phyloP scores from a whole-genome alignment of 805 yeast species.

The Candida patagonica region DNA sequence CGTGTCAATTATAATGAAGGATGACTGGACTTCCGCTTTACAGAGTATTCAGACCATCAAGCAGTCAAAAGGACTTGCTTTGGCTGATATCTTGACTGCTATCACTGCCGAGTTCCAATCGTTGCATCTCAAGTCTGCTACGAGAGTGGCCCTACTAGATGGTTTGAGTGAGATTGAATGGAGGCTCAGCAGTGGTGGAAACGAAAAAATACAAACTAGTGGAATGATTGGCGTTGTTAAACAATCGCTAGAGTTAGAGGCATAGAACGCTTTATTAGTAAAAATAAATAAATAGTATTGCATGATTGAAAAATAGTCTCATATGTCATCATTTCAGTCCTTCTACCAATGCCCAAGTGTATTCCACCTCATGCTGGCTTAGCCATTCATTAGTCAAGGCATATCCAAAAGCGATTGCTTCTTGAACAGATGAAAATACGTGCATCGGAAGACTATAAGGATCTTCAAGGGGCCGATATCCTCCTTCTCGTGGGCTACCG shows the following conservation, averaged over 20 bases:
- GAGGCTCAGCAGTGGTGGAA: conserved; percentile 86
- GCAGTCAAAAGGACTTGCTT: conserved; percentile 71
- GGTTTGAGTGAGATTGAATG: conserved; percentile 85
- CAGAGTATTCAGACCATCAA: conserved; percentile 59
- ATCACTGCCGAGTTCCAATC: conserved; percentile 59
- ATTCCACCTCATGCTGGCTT: conserved; percentile 19
- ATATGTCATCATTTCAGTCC: conserved; percentile 7
- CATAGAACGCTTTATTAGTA: conserved; percentile 3
- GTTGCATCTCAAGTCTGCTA: conserved; percentile 53
- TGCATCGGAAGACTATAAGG: conserved; percentile 30
- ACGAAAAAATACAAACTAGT: conserved; percentile 79
- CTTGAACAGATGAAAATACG: conserved; percentile 29
- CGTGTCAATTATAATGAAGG: conserved; percentile 67
- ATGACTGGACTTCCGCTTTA: conserved; percentile 78
- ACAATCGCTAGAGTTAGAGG: conserved; percentile 45
- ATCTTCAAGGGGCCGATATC: conserved; percentile 28
- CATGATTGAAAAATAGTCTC: background rate
- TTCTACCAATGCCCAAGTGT: conserved; percentile 23
- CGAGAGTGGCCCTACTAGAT: conserved; percentile 55
- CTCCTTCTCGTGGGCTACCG: conserved; percentile 19
- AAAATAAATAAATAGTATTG: background rate
- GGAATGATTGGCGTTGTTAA: conserved; percentile 86
- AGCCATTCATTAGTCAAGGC: conserved; percentile 32
- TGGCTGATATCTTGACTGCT: conserved; percentile 75
- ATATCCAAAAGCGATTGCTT: conserved; percentile 33